phyloP scores from a whole-genome alignment of 306 rosid genomes.

The Urtica urens region DNA sequence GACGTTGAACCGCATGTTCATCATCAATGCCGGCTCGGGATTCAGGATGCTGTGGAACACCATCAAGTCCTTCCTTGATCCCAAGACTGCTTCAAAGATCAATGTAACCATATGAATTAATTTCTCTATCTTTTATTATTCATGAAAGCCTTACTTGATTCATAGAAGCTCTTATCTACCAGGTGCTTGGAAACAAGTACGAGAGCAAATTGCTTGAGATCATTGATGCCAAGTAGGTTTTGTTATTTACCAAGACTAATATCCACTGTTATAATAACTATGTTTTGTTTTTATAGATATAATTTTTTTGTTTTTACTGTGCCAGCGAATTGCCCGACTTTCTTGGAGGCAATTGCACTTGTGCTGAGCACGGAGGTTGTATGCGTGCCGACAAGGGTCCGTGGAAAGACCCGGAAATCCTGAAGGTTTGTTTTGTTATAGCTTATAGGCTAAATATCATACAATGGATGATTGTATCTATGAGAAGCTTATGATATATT shows the following conservation, averaged over 20 bases:
- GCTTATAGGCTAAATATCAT: background rate
- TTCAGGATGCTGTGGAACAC: conserved; percentile 94
- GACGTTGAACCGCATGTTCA: conserved; percentile 96
- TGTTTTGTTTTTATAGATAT: background rate
- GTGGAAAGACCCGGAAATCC: conserved; percentile 60
- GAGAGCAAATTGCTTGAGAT: conserved; percentile 78
- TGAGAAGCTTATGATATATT: too few species aligned
- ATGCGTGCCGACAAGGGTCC: conserved; percentile 90
- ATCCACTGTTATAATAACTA: background rate
- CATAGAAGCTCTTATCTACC: conserved; percentile 20
- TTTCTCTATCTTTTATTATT: background rate
- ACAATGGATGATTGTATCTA: too few species aligned
- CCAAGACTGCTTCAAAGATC: conserved; percentile 82
- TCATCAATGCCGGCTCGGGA: conserved; percentile 96
- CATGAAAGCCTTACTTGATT: conserved; percentile 7
- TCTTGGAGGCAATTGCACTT: conserved; percentile 81
- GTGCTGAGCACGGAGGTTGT: conserved; percentile 80
- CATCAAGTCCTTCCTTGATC: conserved; percentile 82
- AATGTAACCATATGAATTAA: conserved; percentile 29
- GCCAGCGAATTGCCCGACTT: conserved; percentile 80
- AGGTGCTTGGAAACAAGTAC: conserved; percentile 89
- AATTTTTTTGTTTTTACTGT: conserved; percentile 6
- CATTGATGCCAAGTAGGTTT: conserved; percentile 70
- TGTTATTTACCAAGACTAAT: background rate
- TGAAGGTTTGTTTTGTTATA: conserved; percentile 36